Base-by-base conservation (phyloP, 441 rosid species). In the Viola pubescens region DNA sequence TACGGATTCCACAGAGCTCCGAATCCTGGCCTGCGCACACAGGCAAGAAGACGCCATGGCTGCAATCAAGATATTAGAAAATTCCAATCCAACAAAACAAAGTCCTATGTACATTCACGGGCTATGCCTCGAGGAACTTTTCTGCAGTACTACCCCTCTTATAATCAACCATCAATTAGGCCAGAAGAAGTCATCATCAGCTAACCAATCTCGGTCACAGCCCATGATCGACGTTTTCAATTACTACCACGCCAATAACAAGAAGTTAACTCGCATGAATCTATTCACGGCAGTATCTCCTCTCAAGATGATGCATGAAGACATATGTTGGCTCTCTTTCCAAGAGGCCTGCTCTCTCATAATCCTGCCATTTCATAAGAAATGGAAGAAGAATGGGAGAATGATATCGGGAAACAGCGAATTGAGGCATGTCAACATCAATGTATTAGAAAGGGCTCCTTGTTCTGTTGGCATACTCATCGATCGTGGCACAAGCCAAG, bases 51-150 rank as follows among this genome's bases (percentile, higher is more conserved):
- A 68, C 38, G 66, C 73, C 3, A 34, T 58, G 11, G 58, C 76
- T 1, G 64, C 67, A 44, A 58, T 61, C 40, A 68, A 60, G 11
- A 59, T 72, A 6, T 61, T 75, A 10, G 61, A 72, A 8, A 19
- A 56, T 6, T 64, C 73, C 13, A 65, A 68, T 43, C 70, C 79
- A 10, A 49, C 59, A 1, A 8, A 47, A 41, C 44, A 54, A 43
- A 68, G 64, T 34, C 74, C 69, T 39, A 11, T 75, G 37, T 48
- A 45, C 9, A 49, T 68, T 58, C 49, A 43, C 19, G 77, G 60
- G 5, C 51, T 73, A 37, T 57, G 56, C 19, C 63, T 73, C 0
- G 55, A 58, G 42, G 66, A 67, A 37, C 74, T 73, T 47, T 5
- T 37, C 0, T 62, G 71, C 1, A 16, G 19, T 16, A 16, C 19